Conservation (phyloP, 2,329 filamentous ascomycete species). For the Ophiocordyceps camponoti-floridani region DNA sequence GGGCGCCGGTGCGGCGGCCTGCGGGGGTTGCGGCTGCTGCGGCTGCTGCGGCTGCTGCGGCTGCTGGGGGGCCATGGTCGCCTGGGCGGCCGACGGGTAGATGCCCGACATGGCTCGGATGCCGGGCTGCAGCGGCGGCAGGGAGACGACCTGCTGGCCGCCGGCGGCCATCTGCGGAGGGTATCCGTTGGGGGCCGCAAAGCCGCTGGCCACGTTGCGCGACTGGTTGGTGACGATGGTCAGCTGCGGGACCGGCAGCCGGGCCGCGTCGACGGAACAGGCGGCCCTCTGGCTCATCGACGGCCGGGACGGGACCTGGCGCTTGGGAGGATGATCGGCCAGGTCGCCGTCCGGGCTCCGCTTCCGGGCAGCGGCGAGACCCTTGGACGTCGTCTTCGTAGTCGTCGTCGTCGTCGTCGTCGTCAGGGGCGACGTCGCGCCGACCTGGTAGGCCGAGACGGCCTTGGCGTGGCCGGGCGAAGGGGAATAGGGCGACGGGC, state of each 20-base stretch:
- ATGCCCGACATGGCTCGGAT: slow-evolving; percentile 60
- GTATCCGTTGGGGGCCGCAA: slow-evolving; percentile 20
- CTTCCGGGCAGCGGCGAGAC: slow-evolving; percentile 26
- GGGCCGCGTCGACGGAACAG: slow-evolving; percentile 11
- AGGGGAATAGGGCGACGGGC: slow-evolving; percentile 21
- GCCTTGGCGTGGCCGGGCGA: slow-evolving; percentile 16
- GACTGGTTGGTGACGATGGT: slow-evolving; percentile 36
- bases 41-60: no score
- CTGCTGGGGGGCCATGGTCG: slow-evolving; percentile 19
- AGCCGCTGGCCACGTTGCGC: slow-evolving; percentile 12
- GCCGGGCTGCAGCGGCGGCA: slow-evolving; percentile 43
- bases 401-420: no score
- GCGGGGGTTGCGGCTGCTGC: slow-evolving; percentile 13
- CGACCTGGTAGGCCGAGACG: slow-evolving; percentile 18
- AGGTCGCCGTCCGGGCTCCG: slow-evolving; percentile 30
- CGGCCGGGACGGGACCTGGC: slow-evolving; percentile 13
- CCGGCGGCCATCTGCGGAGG: slow-evolving; percentile 20
- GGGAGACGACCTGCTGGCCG: slow-evolving; percentile 24
- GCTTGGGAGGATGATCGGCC: slow-evolving; percentile 37
- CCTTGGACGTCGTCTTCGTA: slow-evolving; percentile 22
- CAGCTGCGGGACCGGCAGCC: slow-evolving; percentile 56
- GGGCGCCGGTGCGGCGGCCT: slow-evolving; percentile 6
- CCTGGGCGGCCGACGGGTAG: slow-evolving; percentile 38
- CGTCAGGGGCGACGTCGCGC: slow-evolving; percentile 29
- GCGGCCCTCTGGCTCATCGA: slow-evolving; percentile 5